phyloP scores from a whole-genome alignment of 345 rosid species.

The Nasturtium officinale region DNA sequence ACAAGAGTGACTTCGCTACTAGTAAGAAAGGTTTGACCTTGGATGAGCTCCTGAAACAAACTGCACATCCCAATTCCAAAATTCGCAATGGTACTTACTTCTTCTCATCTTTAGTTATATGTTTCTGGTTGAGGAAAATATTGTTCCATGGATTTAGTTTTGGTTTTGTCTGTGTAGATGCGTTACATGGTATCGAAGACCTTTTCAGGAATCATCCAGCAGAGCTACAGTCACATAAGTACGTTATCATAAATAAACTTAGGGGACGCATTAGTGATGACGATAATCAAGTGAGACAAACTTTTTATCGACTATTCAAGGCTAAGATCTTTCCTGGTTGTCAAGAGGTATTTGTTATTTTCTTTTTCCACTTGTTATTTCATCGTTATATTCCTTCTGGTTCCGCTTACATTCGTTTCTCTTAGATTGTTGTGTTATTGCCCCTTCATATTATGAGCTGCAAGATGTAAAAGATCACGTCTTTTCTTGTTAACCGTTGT shows the following conservation, averaged over 20 bases:
- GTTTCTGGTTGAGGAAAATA: background rate
- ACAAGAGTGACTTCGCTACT: slow-evolving; percentile 77
- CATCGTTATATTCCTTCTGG: background rate
- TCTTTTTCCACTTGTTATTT: slow-evolving; percentile 8
- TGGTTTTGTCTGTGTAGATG: slow-evolving; percentile 53
- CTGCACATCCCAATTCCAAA: slow-evolving; percentile 83
- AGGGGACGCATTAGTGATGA: slow-evolving; percentile 72
- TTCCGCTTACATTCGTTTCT: background rate
- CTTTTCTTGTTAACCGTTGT: background rate
- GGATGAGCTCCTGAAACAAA: slow-evolving; percentile 78
- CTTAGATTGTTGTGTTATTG: slow-evolving; percentile 3
- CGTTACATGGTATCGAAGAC: slow-evolving; percentile 71
- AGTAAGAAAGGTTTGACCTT: slow-evolving; percentile 90
- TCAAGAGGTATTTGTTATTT: slow-evolving; percentile 59
- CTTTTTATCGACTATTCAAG: slow-evolving; percentile 62
- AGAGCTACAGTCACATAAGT: slow-evolving; percentile 63
- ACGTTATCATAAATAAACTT: slow-evolving; percentile 63
- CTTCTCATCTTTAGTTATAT: background rate
- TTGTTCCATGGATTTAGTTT: slow-evolving; percentile 16
- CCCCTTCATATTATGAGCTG: background rate
- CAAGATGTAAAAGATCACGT: background rate
- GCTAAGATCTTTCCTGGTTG: slow-evolving; percentile 64
- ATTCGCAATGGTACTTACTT: slow-evolving; percentile 68
- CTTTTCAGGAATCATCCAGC: slow-evolving; percentile 64
- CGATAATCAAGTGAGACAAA: slow-evolving; percentile 63